phyloP scores from a whole-genome alignment of 345 rosid genomes.

The Euphorbia tirucalli region DNA sequence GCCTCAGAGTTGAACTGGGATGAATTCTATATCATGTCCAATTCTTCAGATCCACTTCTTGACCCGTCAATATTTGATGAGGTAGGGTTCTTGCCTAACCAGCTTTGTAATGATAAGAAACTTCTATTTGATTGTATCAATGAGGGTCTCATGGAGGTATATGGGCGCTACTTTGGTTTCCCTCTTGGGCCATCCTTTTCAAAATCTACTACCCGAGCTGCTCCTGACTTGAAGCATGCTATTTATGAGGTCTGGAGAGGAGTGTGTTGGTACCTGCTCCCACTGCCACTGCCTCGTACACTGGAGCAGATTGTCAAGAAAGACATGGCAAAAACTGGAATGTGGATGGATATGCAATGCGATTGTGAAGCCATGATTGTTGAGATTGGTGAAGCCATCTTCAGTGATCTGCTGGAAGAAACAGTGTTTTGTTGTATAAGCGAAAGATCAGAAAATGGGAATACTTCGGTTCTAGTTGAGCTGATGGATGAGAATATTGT shows the following conservation, averaged over 20 bases:
- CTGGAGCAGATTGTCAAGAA: slow-evolving; percentile 69
- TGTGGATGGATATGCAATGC: slow-evolving; percentile 65
- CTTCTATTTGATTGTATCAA: slow-evolving; percentile 73
- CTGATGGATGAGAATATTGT: slow-evolving; percentile 32
- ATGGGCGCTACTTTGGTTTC: slow-evolving; percentile 40
- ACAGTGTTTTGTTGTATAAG: slow-evolving; percentile 33
- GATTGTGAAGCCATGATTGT: slow-evolving; percentile 44
- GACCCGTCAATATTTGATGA: slow-evolving; percentile 52
- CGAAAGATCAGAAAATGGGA: slow-evolving; percentile 23
- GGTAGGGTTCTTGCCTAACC: slow-evolving; percentile 50
- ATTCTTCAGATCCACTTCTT: slow-evolving; percentile 59
- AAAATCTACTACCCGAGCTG: slow-evolving; percentile 44
- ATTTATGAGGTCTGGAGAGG: slow-evolving; percentile 57
- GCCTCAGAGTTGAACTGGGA: slow-evolving; percentile 64
- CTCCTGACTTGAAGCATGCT: slow-evolving; percentile 42
- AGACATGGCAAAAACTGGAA: slow-evolving; percentile 57
- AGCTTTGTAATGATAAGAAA: slow-evolving; percentile 44
- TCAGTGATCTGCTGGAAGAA: slow-evolving; percentile 64
- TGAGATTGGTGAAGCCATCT: slow-evolving; percentile 52
- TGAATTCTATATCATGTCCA: slow-evolving; percentile 57
- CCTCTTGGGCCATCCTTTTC: slow-evolving; percentile 50
- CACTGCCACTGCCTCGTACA: slow-evolving; percentile 60
- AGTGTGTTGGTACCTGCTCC: slow-evolving; percentile 68
- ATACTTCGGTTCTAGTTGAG: slow-evolving; percentile 24
- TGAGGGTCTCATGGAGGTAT: slow-evolving; percentile 70